A percentile compares a stretch with the other conserved stretches of the same genome.
Conservation (phyloP, 495 filamentous ascomycete species). For the Talaromyces thailandensis region DNA sequence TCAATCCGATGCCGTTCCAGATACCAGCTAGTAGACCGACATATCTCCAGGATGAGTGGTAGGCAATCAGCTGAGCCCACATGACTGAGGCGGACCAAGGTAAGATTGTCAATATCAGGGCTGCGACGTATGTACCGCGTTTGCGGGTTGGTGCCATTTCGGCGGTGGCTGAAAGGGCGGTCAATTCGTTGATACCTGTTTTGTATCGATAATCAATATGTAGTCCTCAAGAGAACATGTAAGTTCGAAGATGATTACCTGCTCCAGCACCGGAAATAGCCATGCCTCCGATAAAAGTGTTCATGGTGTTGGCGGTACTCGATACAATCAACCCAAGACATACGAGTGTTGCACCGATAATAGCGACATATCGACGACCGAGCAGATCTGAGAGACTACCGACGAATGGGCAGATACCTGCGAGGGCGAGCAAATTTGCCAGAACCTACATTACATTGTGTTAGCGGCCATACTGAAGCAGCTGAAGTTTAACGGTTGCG, state of each 20-base stretch:
- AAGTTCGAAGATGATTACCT: not conserved
- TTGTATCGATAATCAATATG: not conserved
- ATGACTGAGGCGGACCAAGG: slow-evolving; percentile 62
- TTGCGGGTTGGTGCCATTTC: slow-evolving; percentile 61
- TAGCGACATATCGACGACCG: slow-evolving; percentile 58
- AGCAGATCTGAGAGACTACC: slow-evolving; percentile 61
- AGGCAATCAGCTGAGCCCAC: slow-evolving; percentile 61
- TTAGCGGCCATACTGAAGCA: not conserved
- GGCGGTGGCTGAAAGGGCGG: slow-evolving; percentile 58
- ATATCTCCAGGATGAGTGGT: slow-evolving; percentile 52
- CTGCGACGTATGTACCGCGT: slow-evolving; percentile 59
- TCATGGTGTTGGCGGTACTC: slow-evolving; percentile 57
- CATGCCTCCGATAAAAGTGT: slow-evolving; percentile 64
- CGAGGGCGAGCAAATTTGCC: slow-evolving; percentile 56
- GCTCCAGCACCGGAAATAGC: slow-evolving; percentile 53
- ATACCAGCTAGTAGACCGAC: slow-evolving; percentile 50
- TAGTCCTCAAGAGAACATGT: not conserved
- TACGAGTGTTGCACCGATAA: slow-evolving; percentile 48
- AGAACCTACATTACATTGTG: slow-evolving; percentile 32
- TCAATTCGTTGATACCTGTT: slow-evolving; percentile 52
- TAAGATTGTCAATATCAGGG: slow-evolving; percentile 57
- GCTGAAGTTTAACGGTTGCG: not conserved
- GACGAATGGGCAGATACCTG: slow-evolving; percentile 64
- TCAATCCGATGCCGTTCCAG: slow-evolving; percentile 53
- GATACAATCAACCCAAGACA: slow-evolving; percentile 59